Conservation (phyloP, 208 protist genomes). For the Wallacemonas sp. region DNA sequence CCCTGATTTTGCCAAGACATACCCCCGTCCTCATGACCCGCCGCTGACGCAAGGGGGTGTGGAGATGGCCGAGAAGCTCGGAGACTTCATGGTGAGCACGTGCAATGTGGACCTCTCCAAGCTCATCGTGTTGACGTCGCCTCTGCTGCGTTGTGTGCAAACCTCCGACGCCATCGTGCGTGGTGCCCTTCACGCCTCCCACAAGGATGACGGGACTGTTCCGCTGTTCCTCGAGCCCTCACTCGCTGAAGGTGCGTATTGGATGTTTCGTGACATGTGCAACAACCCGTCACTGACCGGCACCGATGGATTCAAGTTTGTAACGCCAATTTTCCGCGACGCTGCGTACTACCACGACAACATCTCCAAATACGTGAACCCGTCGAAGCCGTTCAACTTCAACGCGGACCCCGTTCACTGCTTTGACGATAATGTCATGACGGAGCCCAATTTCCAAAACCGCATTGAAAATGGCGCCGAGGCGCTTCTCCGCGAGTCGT, state of each 20-base stretch:
- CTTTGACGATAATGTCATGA: conserved; percentile 25
- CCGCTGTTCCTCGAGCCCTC: conserved; percentile 46
- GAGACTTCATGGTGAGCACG: conserved; percentile 28
- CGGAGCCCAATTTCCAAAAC: conserved; percentile 31
- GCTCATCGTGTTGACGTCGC: conserved; percentile 39
- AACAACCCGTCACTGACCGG: conserved; percentile 29
- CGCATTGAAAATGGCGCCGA: conserved; percentile 24
- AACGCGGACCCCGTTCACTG: conserved; percentile 27
- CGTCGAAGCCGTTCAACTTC: conserved; percentile 34
- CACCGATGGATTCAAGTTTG: conserved; percentile 26
- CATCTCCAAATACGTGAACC: conserved; percentile 32
- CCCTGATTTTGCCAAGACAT: conserved; percentile 27
- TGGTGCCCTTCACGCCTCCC: conserved; percentile 16
- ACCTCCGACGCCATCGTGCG: conserved; percentile 44
- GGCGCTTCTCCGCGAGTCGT: conserved; percentile 19
- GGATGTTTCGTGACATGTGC: conserved; percentile 46
- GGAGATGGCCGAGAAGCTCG: conserved; percentile 42
- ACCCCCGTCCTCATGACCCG: conserved; percentile 54
- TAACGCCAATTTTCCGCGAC: conserved; percentile 33
- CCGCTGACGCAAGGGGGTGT: conserved; percentile 55
- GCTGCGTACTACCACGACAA: conserved; percentile 27
- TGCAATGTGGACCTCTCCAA: conserved; percentile 21
- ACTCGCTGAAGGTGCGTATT: conserved; percentile 43
- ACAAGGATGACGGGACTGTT: neutral
- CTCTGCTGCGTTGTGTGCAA: conserved; percentile 54